Evolutionary conservation across 2,329 filamentous ascomycete genomes (phyloP).

Genomic region (Chrysoporthe puriensis): DNA sequence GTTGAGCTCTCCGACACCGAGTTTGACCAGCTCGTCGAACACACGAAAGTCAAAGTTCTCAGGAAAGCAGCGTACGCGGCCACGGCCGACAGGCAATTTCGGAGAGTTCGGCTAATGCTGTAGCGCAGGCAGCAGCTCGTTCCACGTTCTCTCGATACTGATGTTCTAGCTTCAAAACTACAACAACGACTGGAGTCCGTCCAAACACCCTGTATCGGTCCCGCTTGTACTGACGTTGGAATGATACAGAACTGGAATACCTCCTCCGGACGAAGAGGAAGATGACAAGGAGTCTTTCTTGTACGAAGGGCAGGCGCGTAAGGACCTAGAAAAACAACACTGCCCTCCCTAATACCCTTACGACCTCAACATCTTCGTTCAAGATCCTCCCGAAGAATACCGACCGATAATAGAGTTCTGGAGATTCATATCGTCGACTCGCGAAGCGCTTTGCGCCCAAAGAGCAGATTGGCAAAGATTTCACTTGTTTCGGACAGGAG

Average conservation of each 20-base stretch:
- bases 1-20: not conserved
- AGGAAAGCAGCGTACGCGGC: not conserved
- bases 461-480: not conserved
- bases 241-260: not conserved
- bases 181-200: not conserved
- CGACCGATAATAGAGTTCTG: not conserved
- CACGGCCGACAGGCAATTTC: not conserved
- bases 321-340: not conserved
- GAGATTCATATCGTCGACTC: not conserved
- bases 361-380: not conserved
- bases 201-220: not conserved
- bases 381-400: not conserved
- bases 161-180: not conserved
- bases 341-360: not conserved
- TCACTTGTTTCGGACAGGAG: not conserved
- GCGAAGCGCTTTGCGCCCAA: not conserved
- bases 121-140: not conserved
- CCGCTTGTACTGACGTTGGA: not conserved
- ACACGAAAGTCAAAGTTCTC: not conserved
- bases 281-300: not conserved
- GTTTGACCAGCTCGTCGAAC: not conserved
- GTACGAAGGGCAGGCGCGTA: not conserved
- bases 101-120: not conserved
- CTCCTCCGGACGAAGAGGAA: not conserved
- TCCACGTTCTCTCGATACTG: not conserved